Evolutionary conservation across 169 alveolate species (phyloP).

Genomic region (Plasmodium adleri): DNA sequence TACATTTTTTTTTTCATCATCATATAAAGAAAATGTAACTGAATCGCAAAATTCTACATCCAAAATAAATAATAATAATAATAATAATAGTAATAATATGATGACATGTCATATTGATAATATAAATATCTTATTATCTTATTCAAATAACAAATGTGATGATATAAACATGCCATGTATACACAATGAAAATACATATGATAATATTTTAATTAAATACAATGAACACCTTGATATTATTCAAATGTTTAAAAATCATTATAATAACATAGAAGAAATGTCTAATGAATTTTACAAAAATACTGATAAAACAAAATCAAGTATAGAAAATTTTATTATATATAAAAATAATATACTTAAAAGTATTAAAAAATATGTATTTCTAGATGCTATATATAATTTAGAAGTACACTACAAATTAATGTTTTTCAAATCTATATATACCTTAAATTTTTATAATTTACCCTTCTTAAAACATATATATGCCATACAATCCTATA

Average conservation of each 20-base stretch:
- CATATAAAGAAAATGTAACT: background rate
- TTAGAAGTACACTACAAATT: constrained; percentile 47
- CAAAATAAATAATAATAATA: no score
- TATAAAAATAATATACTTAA: constrained; percentile 57
- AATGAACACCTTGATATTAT: constrained; percentile 8
- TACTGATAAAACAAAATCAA: constrained; percentile 9
- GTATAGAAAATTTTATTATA: constrained; percentile 25
- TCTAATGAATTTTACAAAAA: constrained; percentile 36
- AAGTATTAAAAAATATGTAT: constrained; percentile 57
- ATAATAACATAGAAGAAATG: constrained; percentile 28
- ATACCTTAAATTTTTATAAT: constrained; percentile 61
- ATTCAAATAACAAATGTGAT: background rate
- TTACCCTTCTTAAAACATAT: constrained; percentile 39
- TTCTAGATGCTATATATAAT: constrained; percentile 44
- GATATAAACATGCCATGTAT: background rate
- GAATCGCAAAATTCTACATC: no score
- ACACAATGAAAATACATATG: background rate
- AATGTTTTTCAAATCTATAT: constrained; percentile 62
- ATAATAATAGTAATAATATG: no score
- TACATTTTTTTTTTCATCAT: background rate
- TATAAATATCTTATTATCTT: background rate
- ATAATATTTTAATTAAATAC: background rate
- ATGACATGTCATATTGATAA: no score
- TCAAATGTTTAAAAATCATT: constrained; percentile 56
- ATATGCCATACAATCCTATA: constrained; percentile 18